Conservation (phyloP, 116 monocot species). For the Zostera marina region DNA sequence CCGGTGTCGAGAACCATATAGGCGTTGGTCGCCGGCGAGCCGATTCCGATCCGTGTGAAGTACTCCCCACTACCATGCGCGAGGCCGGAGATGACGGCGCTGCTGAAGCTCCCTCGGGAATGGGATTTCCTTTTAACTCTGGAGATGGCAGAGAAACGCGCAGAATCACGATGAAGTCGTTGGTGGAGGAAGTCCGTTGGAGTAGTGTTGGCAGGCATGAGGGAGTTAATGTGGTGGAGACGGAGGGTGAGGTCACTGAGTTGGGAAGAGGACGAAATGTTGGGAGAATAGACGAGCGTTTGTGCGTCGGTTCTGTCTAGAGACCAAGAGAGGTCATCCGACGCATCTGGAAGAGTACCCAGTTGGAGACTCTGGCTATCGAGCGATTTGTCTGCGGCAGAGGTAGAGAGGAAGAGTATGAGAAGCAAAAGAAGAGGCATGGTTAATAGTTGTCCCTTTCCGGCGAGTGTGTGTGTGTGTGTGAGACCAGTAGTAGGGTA, state of each 20-base stretch:
- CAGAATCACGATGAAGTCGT: slow-evolving; percentile 39
- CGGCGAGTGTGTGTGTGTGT: no score
- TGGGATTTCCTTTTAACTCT: slow-evolving; percentile 1
- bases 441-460: no score
- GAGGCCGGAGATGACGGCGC: slow-evolving; percentile 54
- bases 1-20: slow-evolving; percentile 84
- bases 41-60: slow-evolving; percentile 66
- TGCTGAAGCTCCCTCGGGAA: slow-evolving; percentile 13
- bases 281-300: no score
- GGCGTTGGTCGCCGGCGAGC: slow-evolving; percentile 33
- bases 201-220: slow-evolving; percentile 10
- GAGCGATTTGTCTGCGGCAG: no score
- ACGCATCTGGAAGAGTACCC: no score
- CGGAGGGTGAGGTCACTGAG: slow-evolving; percentile 1
- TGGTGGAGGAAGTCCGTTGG: slow-evolving; percentile 10
- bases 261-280: not conserved
- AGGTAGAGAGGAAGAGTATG: no score
- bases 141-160: slow-evolving; percentile 29
- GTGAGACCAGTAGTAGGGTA: no score
- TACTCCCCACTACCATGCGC: slow-evolving; percentile 80
- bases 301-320: no score
- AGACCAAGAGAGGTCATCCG: no score
- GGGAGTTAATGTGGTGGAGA: slow-evolving; percentile 7
- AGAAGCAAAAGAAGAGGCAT: no score
- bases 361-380: no score